Evolutionary conservation across 2,329 filamentous ascomycete species (phyloP).

Genomic region (Lomentospora prolificans): DNA sequence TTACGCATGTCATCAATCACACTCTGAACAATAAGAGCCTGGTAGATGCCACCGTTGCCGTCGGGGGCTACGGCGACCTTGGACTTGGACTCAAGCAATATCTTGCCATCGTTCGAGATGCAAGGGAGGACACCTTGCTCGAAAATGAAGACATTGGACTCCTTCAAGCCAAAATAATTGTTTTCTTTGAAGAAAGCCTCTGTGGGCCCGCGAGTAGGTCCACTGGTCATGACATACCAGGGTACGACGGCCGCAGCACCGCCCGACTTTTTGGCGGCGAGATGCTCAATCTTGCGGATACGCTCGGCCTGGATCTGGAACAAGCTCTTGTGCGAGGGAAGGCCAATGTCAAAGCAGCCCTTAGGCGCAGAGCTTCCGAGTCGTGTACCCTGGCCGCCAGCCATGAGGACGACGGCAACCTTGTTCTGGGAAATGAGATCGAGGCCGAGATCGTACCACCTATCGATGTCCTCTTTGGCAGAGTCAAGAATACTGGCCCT

Average conservation of each 20-base stretch:
- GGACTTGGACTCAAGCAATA: slow-evolving; percentile 80
- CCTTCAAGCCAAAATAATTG: slow-evolving; percentile 79
- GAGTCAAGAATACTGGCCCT: slow-evolving; percentile 90
- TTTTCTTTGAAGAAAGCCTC: slow-evolving; percentile 86
- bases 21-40: slow-evolving; percentile 71
- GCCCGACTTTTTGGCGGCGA: slow-evolving; percentile 63
- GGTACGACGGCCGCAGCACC: slow-evolving; percentile 51
- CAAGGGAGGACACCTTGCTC: slow-evolving; percentile 96
- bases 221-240: slow-evolving; percentile 99
- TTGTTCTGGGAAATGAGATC: slow-evolving; percentile 71
- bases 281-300: slow-evolving; percentile 73
- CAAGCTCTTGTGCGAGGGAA: slow-evolving; percentile 85
- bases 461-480: slow-evolving; percentile 62
- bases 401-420: slow-evolving; percentile 86
- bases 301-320: slow-evolving; percentile 98
- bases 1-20: slow-evolving; percentile 80
- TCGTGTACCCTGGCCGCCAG: slow-evolving; percentile 90
- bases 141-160: slow-evolving; percentile 83
- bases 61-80: slow-evolving; percentile 93
- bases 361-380: slow-evolving; percentile 92
- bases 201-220: slow-evolving; percentile 84
- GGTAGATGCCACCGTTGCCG: slow-evolving; percentile 94
- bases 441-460: slow-evolving; percentile 76
- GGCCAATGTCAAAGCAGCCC: slow-evolving; percentile 92
- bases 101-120: slow-evolving; percentile 96